Evolutionary conservation across 108 stramenopile species (phyloP).

Genomic region (Nannochloropsis salina): DNA sequence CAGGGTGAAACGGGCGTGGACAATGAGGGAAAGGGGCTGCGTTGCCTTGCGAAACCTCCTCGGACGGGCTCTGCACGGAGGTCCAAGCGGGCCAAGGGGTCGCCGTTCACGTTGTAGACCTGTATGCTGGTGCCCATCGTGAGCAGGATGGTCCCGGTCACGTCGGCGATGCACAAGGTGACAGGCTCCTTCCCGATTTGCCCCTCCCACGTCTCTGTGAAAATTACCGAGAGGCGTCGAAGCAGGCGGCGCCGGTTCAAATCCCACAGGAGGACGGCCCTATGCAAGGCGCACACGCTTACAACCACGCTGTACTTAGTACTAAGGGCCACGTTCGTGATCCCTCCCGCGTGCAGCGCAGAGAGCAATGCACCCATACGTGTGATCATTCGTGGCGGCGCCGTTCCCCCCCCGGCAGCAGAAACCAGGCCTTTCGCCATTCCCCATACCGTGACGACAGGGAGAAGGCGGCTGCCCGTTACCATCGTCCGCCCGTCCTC

Average conservation of each 20-base stretch:
- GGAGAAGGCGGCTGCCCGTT: not conserved
- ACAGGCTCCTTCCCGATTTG: not conserved
- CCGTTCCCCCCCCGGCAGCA: not conserved
- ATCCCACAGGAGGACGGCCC: not conserved
- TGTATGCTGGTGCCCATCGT: slow-evolving; percentile 1
- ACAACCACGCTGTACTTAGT: not conserved
- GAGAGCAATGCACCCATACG: not conserved
- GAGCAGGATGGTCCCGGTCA: not conserved
- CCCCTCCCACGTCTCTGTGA: not conserved
- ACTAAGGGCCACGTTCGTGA: not conserved
- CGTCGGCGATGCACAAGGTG: not conserved
- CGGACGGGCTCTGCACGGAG: not conserved
- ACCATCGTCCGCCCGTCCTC: not conserved
- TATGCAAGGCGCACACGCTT: not conserved
- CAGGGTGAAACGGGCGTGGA: not conserved
- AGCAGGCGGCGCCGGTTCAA: not conserved
- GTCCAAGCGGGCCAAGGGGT: not conserved
- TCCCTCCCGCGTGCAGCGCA: not conserved
- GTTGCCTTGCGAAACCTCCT: not conserved
- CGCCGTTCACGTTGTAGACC: not conserved
- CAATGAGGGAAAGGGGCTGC: not conserved
- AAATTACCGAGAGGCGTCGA: not conserved
- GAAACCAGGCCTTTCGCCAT: not conserved
- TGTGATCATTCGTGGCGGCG: not conserved
- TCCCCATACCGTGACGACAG: not conserved